Conservation (phyloP, 1,284 basidiomycete genomes). For the Phaffia rhodozyma region DNA sequence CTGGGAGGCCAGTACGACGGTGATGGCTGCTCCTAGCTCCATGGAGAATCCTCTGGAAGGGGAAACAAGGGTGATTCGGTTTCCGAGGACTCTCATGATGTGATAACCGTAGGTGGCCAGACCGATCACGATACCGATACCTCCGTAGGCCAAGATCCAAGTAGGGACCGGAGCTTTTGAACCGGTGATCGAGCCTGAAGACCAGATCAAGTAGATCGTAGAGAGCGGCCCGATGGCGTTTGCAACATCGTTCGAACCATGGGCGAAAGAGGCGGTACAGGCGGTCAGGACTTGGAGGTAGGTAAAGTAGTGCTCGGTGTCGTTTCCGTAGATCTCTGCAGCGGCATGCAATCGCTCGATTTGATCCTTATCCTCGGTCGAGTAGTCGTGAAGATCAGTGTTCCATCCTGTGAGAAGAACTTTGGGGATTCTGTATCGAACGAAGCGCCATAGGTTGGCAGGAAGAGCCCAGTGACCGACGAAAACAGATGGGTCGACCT, state of each 20-base stretch:
- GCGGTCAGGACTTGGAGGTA: conserved; percentile 43
- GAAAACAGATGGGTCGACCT: conserved; percentile 20
- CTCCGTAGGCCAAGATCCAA: conserved; percentile 40
- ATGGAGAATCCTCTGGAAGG: conserved; percentile 41
- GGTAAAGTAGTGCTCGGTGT: conserved; percentile 40
- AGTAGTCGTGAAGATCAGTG: not conserved
- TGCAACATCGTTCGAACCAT: conserved; percentile 36
- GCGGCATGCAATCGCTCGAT: conserved; percentile 1
- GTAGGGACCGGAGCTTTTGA: conserved; percentile 32
- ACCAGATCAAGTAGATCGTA: conserved; percentile 37
- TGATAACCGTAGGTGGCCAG: conserved; percentile 37
- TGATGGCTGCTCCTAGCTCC: conserved; percentile 40
- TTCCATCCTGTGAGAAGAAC: conserved; percentile 16
- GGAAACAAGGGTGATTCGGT: conserved; percentile 39
- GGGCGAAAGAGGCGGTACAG: conserved; percentile 42
- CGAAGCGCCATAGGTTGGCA: conserved; percentile 36
- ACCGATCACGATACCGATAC: conserved; percentile 36
- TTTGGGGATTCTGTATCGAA: conserved; percentile 31
- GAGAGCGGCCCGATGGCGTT: conserved; percentile 33
- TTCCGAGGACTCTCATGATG: conserved; percentile 38
- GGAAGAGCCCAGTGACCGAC: conserved; percentile 31
- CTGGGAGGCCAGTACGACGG: conserved; percentile 39
- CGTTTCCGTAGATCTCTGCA: conserved; percentile 39
- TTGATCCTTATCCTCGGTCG: too few species aligned
- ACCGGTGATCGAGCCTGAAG: conserved; percentile 25